Percentiles rank a stretch among this genome's conserved stretches.
Evolutionary conservation across 1,284 basidiomycete genomes (phyloP).

Genomic region (Leccinum fuscescens): DNA sequence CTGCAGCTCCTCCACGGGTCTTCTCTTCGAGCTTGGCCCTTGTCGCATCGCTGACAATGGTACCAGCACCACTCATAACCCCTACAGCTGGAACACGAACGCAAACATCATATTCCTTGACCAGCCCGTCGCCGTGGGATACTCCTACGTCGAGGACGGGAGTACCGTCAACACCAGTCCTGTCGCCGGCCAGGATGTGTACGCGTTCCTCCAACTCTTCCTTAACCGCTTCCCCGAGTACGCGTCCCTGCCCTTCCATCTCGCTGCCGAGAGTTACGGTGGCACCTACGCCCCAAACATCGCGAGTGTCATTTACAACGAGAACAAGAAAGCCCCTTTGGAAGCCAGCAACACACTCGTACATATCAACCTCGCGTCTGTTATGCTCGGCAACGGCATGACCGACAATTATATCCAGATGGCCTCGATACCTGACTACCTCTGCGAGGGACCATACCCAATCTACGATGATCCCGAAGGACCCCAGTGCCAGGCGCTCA

Average conservation of each 20-base stretch:
- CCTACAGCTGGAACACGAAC: slow-evolving; percentile 72
- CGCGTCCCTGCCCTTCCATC: slow-evolving; percentile 62
- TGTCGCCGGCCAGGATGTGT: slow-evolving; percentile 80
- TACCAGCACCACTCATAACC: slow-evolving; percentile 68
- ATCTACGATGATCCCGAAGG: slow-evolving; percentile 71
- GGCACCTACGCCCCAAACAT: slow-evolving; percentile 83
- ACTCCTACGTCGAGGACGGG: slow-evolving; percentile 76
- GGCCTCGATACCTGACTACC: slow-evolving; percentile 76
- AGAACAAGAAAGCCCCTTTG: slow-evolving; percentile 59
- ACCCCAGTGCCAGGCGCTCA: slow-evolving; percentile 60
- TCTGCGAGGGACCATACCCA: slow-evolving; percentile 74
- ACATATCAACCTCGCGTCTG: slow-evolving; percentile 73
- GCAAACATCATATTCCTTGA: slow-evolving; percentile 77
- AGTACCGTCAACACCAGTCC: slow-evolving; percentile 72
- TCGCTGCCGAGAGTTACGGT: slow-evolving; percentile 76
- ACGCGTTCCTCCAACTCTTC: slow-evolving; percentile 89
- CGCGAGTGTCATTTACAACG: slow-evolving; percentile 70
- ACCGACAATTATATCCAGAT: slow-evolving; percentile 80
- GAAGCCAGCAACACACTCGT: slow-evolving; percentile 37
- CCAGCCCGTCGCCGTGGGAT: slow-evolving; percentile 88
- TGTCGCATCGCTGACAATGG: slow-evolving; percentile 74
- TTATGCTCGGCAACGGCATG: slow-evolving; percentile 81
- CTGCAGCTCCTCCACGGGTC: slow-evolving; percentile 74
- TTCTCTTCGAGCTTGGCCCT: slow-evolving; percentile 87
- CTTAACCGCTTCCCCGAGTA: slow-evolving; percentile 70